Evolutionary conservation across 768 basidiomycete species (phyloP), one percentile per base, ranked within the genome.

Genomic region (Kwoniella pini): DNA sequence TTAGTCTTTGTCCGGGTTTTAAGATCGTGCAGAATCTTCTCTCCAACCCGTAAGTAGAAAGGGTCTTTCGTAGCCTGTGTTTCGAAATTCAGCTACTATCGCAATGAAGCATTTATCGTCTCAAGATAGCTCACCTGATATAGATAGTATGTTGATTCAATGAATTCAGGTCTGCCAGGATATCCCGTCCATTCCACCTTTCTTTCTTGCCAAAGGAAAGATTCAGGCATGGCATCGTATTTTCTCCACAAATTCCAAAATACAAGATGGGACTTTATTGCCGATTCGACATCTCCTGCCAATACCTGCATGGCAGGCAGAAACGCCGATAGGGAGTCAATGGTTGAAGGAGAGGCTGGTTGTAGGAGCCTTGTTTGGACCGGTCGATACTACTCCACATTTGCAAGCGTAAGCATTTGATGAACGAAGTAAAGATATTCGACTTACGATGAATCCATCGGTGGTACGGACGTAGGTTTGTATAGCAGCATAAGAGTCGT

Each of bases 281-380:
- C 95, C 75, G 85, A 91, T 75, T 90, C 86, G 33, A 96, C 74
- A 80, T 96, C 90, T 17, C 80, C 80, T 7, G 77, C 71, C 1
- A 80, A 70, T 3, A 78, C 79, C 79, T 96, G 95, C 15, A 97
- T 81, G 21, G 94, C 96, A n/a, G 95, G 91, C 86, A 94, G 92
- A 77, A 98, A 99, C 1, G 96, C 93, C 1, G 92, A 91, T 15
- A 99, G 80, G 1, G 92, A 96, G 76, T 99, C 96, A n/a, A 95
- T 81, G n/a, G 87, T 88, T 44, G 82, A 80, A 71, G 87, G 90
- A 6, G 38, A 43, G 4, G 86, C 82, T 4, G 85, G 81, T 60
- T 90, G 87, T 19, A 94, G 91, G 27, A 81, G 85, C 50, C 85
- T 80, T 79, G 93, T 89, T 59, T 90, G 85, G n/a, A 93, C 86